Evolutionary conservation across 345 rosid species (phyloP).

Genomic region (sweet orange (Citrus sinensis)): DNA sequence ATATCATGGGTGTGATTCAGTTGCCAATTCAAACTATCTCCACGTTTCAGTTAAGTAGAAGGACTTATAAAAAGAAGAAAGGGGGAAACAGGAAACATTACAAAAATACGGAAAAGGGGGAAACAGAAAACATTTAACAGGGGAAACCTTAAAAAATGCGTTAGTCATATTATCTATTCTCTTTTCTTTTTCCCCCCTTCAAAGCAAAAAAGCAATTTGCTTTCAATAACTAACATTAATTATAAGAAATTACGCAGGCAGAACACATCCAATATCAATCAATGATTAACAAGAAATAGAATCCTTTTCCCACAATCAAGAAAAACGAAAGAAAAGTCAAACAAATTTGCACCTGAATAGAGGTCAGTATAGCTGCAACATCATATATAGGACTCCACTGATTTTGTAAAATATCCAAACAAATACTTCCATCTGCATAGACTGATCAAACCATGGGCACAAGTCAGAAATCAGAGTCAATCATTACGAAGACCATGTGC

Average conservation of each 20-base stretch:
- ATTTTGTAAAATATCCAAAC: slow-evolving; percentile 91
- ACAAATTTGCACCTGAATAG: slow-evolving; percentile 63
- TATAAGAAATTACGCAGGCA: not conserved
- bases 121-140: not conserved
- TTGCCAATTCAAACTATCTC: not conserved
- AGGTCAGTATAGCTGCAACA: slow-evolving; percentile 95
- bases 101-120: not conserved
- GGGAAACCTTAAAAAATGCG: not conserved
- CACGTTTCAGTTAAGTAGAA: not conserved
- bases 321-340: not conserved
- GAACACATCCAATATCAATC: not conserved
- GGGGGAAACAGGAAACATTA: not conserved
- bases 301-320: not conserved
- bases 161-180: not conserved
- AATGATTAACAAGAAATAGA: not conserved
- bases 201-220: not conserved
- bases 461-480: not conserved
- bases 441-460: slow-evolving; percentile 35
- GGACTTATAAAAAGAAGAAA: not conserved
- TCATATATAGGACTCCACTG: slow-evolving; percentile 98
- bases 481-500: not conserved
- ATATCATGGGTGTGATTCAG: not conserved
- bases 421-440: slow-evolving; percentile 95
- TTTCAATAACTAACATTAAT: not conserved
- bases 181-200: too few relatives aligned